Evolutionary conservation across 257 asterid species (phyloP).

Genomic region (Nicotiana attenuata): DNA sequence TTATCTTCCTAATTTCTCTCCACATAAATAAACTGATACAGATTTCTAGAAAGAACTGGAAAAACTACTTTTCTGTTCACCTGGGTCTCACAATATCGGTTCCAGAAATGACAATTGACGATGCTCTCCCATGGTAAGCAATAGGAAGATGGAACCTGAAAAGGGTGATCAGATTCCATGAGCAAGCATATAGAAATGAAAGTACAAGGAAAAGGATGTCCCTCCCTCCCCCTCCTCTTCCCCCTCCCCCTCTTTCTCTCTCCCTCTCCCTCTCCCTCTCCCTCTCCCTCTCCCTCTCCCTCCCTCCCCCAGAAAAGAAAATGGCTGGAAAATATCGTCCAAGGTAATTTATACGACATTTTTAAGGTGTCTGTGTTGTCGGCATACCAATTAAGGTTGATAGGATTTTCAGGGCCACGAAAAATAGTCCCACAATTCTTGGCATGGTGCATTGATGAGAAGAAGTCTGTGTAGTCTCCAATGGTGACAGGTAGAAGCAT

Average conservation of each 20-base stretch:
- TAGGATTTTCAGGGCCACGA: slow-evolving; percentile 74
- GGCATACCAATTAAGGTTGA: slow-evolving; percentile 69
- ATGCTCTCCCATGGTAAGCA: slow-evolving; percentile 98
- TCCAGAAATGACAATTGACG: slow-evolving; percentile 89
- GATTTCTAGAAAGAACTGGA: slow-evolving; percentile 1
- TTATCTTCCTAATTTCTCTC: neutral
- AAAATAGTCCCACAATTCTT: slow-evolving; percentile 83
- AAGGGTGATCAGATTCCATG: neutral
- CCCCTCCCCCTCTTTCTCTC: neutral
- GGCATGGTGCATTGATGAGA: slow-evolving; percentile 89
- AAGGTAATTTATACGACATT: neutral
- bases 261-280: too few relatives aligned
- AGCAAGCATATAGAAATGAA: neutral
- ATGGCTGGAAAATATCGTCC: neutral
- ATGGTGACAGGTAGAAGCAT: slow-evolving; percentile 84
- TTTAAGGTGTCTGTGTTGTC: neutral
- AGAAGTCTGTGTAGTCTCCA: slow-evolving; percentile 95
- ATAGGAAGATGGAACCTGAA: slow-evolving; percentile 94
- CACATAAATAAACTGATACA: neutral
- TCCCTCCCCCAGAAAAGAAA: too few relatives aligned
- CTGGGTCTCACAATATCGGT: slow-evolving; percentile 89
- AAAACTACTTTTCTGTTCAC: slow-evolving; percentile 28
- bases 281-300: too few relatives aligned
- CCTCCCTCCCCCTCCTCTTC: too few relatives aligned
- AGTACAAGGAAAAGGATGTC: neutral